Conservation (phyloP, 768 basidiomycete species). For the Leccinum olivaceopallidum region DNA sequence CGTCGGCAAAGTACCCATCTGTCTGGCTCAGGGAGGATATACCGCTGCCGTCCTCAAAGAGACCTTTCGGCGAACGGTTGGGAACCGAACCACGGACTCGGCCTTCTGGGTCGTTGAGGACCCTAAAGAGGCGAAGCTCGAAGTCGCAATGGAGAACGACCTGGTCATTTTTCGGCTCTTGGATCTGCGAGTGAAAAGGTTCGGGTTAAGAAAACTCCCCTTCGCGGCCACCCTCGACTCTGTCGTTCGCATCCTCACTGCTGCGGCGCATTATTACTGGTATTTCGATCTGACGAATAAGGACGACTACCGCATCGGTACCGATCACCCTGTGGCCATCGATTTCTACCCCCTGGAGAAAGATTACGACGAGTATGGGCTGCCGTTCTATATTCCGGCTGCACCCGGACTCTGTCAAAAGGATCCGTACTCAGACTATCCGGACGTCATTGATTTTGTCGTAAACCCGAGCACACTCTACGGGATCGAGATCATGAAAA, state of each 20-base stretch:
- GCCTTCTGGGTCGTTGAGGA: conserved; percentile 1
- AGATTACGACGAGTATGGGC: neutral
- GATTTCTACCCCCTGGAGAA: neutral
- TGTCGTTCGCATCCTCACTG: neutral
- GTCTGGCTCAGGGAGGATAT: neutral
- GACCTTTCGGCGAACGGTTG: neutral
- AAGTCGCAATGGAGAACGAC: neutral
- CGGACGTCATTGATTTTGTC: neutral
- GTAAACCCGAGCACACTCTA: neutral
- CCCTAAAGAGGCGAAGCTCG: conserved; percentile 3
- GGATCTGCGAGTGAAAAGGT: neutral
- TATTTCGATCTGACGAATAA: neutral
- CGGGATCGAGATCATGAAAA: conserved; percentile 10
- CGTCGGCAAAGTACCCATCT: conserved; percentile 1
- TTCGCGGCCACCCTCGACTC: neutral
- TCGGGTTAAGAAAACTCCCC: neutral
- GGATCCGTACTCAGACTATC: neutral
- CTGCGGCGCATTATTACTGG: conserved; percentile 1
- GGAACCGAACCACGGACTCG: neutral
- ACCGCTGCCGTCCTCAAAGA: neutral
- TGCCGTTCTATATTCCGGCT: neutral
- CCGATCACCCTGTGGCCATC: neutral
- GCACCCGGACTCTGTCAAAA: neutral
- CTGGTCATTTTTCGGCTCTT: neutral
- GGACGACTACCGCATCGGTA: neutral